Base-by-base conservation (phyloP, 1,284 basidiomycete genomes). In the Somion occarium region DNA sequence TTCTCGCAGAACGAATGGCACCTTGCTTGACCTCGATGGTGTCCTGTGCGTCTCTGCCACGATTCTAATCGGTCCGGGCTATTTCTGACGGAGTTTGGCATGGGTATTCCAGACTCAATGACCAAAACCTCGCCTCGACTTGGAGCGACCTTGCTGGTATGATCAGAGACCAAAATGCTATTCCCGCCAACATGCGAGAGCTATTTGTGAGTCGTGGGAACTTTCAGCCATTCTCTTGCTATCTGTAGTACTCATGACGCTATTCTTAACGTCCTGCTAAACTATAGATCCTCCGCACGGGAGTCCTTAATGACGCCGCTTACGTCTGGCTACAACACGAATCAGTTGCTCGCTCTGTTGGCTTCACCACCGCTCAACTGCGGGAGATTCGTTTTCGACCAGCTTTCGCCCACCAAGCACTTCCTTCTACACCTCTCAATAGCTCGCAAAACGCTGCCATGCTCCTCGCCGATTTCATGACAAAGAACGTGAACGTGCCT, bases 291-390 rank as follows among this genome's bases (percentile, higher is more conserved):
- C 50, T 64, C n/a, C 61, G 62, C 39, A 53, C 58, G 4, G 62
- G 61, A 3, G 61, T 58, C 19, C 38, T 65, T 25, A 65, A 61
- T 47, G 55, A 57, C 7, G 61, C 64, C 2, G 58, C 62, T 11
- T 65, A 64, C 38, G 56, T 59, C 46, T 65, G 73, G 73, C 50
- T 69, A 15, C 69, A 73, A 48, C 73, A 74, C 50, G 73, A 73
- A 57, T 51, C 70, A n/a, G 67, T 70, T 3, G 73, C 67, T 20
- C 68, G 70, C 30, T 52, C 64, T 5, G 71, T 59, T 30, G 72
- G 72, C 44, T 61, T 73, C 20, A 73, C 70, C 1, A 68, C 68
- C 3, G 56, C 59, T 4, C 69, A 74, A 51, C 65, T 74, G 41
- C 64, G 53, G 26, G 64, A 64, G 24, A 65, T 74, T 48, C 67